Base-by-base conservation (phyloP, 2,329 filamentous ascomycete species). In the Bipolaris gigantea region DNA sequence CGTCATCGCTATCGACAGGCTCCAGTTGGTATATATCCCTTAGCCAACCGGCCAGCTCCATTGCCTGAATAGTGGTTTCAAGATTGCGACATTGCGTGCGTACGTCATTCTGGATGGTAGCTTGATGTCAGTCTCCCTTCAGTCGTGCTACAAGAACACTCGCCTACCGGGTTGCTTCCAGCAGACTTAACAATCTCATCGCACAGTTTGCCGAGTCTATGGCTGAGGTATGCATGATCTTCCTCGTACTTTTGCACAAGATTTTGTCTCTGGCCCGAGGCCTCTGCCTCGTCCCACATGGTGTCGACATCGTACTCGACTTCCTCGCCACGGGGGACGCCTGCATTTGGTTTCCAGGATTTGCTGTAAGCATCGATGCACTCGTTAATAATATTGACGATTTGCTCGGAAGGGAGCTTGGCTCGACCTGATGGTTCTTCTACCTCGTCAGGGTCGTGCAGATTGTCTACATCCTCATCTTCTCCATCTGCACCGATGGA, bases 41-140 rank as follows among this genome's bases (percentile, higher is more conserved):
- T 25, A 76, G 77, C 79, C 80, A 85, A 25, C 67, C 64, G 8
- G 80, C 69, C 35, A 83, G 72, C 63, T 87, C 77, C 44, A 83
- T 81, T 50, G 88, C 81, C 33, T 83, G 81, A 0, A 96, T 74
- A 3, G 81, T 90, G 4, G 79, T 76, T 55, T 93, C 85, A 50
- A 96, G 75, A 33, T 76, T 81, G 10, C 75, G 73, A 44, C 85
- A 85, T 62, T 85, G 83, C 5, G 73, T 75, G 23, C 78, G 74
- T 13, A 94, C 67, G 13, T 85, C 79, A 1, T 72, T 63, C 52
- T 55, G 9, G 2, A 35, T 18, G 27, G 16, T 27, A 25, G 21
- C 9, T 40, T 5, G 8, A n/a, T 33, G 19, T 55, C 10, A 55
- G 48, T 5, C 7, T 1, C 11, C 9, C 2, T 21, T 15, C 11